A percentile compares a stretch with the other conserved stretches of the same genome.
Conservation (phyloP, 2,329 filamentous ascomycete genomes). For the Sclerotinia sclerotiorum region DNA sequence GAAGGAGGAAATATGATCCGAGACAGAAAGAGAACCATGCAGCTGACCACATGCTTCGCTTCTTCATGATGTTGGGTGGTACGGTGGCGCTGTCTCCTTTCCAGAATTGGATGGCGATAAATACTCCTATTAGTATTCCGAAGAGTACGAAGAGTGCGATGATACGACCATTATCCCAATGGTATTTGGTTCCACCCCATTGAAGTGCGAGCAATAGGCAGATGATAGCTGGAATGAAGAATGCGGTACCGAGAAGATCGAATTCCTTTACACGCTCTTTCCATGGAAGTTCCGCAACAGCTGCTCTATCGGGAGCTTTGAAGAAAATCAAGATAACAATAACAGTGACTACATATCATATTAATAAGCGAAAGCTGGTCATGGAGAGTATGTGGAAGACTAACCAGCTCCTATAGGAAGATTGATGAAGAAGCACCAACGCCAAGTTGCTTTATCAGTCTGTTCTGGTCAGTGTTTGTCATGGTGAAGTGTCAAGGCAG, state of each 20-base stretch:
- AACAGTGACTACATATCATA: constrained; percentile 39
- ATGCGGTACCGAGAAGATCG: constrained; percentile 42
- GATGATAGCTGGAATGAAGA: constrained; percentile 43
- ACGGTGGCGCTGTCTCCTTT: constrained; percentile 45
- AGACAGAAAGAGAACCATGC: constrained; percentile 42
- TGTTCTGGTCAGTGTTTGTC: constrained; percentile 10
- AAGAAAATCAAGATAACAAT: constrained; percentile 45
- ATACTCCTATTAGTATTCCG: constrained; percentile 38
- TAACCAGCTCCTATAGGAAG: constrained; percentile 39
- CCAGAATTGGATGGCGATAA: constrained; percentile 42
- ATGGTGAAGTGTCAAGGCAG: background rate
- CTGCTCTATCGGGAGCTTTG: constrained; percentile 38
- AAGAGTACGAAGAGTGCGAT: constrained; percentile 42
- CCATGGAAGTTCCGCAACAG: constrained; percentile 44
- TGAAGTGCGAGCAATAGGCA: constrained; percentile 44
- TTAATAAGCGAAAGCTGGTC: background rate
- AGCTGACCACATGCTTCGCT: constrained; percentile 42
- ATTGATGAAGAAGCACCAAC: constrained; percentile 36
- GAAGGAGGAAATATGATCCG: constrained; percentile 41
- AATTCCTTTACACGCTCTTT: constrained; percentile 37
- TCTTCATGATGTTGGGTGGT: constrained; percentile 43
- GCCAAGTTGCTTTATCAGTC: constrained; percentile 38
- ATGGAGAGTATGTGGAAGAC: background rate
- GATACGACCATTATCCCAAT: constrained; percentile 42
- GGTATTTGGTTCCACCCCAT: constrained; percentile 43